Conservation (phyloP, 805 yeast genomes). For the Candida sanyiensis region DNA sequence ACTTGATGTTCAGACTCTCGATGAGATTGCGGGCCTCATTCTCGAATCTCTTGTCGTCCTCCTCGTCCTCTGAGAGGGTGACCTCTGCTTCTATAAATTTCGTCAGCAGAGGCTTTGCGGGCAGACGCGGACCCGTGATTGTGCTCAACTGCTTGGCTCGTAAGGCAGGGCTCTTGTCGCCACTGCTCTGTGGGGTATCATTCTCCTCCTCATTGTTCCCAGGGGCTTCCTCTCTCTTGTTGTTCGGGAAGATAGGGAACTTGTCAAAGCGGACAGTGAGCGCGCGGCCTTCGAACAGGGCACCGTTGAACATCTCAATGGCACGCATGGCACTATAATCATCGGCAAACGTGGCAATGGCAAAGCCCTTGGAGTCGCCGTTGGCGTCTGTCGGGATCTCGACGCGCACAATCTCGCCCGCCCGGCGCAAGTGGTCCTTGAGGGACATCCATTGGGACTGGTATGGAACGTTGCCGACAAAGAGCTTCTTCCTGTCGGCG, state of each 20-base stretch:
- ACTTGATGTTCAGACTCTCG: slow-evolving; percentile 15
- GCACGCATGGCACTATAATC: slow-evolving; percentile 43
- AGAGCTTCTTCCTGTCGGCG: slow-evolving; percentile 37
- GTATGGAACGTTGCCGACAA: slow-evolving; percentile 54
- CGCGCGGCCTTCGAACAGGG: slow-evolving; percentile 51
- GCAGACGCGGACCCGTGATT: too few relatives aligned
- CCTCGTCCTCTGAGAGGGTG: slow-evolving; percentile 3
- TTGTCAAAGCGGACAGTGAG: slow-evolving; percentile 58
- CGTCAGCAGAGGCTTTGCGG: background rate
- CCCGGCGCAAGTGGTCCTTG: slow-evolving; percentile 31
- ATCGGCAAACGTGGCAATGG: slow-evolving; percentile 49
- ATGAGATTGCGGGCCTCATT: slow-evolving; percentile 24
- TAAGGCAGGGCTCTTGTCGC: too few relatives aligned
- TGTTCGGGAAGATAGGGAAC: slow-evolving; percentile 31
- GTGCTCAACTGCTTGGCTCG: too few relatives aligned
- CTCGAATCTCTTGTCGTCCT: slow-evolving; percentile 19
- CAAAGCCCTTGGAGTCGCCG: slow-evolving; percentile 53
- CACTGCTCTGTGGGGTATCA: background rate
- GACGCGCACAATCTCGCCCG: slow-evolving; percentile 24
- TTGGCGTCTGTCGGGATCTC: slow-evolving; percentile 33
- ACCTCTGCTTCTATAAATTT: background rate
- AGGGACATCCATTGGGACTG: slow-evolving; percentile 35
- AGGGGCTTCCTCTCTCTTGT: background rate
- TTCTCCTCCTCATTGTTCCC: background rate
- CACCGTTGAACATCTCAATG: slow-evolving; percentile 45